phyloP scores from a whole-genome alignment of 495 filamentous ascomycete genomes.

The Polyplosphaeria fusca region DNA sequence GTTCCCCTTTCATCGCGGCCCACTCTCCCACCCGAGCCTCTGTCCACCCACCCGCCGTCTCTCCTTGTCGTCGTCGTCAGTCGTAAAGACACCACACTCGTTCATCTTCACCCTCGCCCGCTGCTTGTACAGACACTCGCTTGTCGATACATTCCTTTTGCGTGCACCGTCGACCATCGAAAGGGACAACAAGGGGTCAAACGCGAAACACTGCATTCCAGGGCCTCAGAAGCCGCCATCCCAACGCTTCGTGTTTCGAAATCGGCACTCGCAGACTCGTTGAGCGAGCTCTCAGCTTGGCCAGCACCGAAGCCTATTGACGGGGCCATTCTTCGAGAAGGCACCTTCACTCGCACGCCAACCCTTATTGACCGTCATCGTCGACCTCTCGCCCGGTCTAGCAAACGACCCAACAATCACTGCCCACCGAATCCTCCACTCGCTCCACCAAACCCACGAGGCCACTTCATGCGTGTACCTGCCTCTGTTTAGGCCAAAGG shows the following conservation, averaged over 20 bases:
- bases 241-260: slow-evolving; percentile 34
- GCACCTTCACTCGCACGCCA: background rate
- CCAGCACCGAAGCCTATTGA: slow-evolving; percentile 4
- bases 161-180: background rate
- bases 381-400: background rate
- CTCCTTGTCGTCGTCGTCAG: slow-evolving; percentile 9
- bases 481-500: slow-evolving; percentile 23
- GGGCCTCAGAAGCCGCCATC: slow-evolving; percentile 13
- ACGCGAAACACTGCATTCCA: slow-evolving; percentile 35
- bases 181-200: slow-evolving; percentile 24
- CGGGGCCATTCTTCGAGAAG: background rate
- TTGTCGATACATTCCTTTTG: slow-evolving; percentile 19
- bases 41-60: slow-evolving; percentile 1
- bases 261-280: slow-evolving; percentile 31
- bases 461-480: slow-evolving; percentile 14
- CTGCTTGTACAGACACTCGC: slow-evolving; percentile 9
- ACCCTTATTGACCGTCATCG: slow-evolving; percentile 6
- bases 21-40: slow-evolving; percentile 1
- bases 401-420: background rate
- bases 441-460: slow-evolving; percentile 1
- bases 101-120: background rate
- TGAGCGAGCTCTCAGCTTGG: slow-evolving; percentile 33
- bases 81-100: slow-evolving; percentile 18
- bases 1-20: background rate
- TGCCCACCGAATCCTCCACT: slow-evolving; percentile 1